Evolutionary conservation across 2,329 filamentous ascomycete species (phyloP), one percentile per base, ranked within the genome.

Genomic region (Lasiodiplodia gonubiensis): DNA sequence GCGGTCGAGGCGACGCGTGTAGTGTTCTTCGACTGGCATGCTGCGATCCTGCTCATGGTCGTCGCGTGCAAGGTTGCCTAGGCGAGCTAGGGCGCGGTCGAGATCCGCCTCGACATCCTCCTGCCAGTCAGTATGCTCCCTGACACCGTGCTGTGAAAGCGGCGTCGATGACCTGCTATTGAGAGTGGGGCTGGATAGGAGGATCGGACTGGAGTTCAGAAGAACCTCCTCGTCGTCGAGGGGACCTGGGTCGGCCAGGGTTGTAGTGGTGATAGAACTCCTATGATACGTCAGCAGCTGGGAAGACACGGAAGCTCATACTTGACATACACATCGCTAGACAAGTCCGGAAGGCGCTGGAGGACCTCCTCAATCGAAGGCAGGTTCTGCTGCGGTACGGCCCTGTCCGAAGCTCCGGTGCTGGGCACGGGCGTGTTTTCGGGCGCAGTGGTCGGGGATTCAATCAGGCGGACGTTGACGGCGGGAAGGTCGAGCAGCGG

Each of bases 51-150:
- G 67, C 61, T 71, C 68, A 65, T 74, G 69, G 69, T 76, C 72
- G 63, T 79, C 77, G 8, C 70, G 59, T 2, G 77, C 77, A 7
- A 76, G 69, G 68, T 74, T 74, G 5, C 69, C 71, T 10, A 80
- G 69, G 33, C 77, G 76, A 52, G 71, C 68, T 12, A 79, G 67
- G 12, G 67, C 73, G 6, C 67, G 68, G 12, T 67, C 66, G 8
- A 78, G 57, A 33, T 76, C 74, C 16, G 75, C 73, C 55, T 75
- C 72, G 6, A 77, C 73, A n/a, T 74, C 69, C 2, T 71, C 69
- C 3, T 69, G 70, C 77, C 77, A 79, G 39, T 70, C 72, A 53
- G 64, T 71, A 46, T 72, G 68, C 70, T 79, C 77, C 2, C 68
- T 67, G 21, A 70, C 68, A 8, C 53, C 65, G 12, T 25, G 30